Percentiles rank a stretch among this genome's conserved stretches.
Evolutionary conservation across 2,329 filamentous ascomycete genomes (phyloP).

Genomic region (Fusarium sublunatum): DNA sequence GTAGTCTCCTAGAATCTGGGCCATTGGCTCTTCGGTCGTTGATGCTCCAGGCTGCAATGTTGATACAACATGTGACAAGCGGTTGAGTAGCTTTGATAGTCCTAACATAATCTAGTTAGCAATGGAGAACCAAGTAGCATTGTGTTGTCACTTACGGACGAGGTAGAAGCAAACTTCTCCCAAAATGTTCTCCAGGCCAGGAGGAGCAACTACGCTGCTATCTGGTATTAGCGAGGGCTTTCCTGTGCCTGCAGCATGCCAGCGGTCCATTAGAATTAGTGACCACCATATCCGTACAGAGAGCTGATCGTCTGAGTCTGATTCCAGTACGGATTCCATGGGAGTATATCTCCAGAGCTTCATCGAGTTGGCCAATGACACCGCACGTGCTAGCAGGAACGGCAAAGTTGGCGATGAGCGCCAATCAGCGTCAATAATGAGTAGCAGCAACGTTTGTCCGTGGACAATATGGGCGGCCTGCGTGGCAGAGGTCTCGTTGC

Average conservation of each 20-base stretch:
- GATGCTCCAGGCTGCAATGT: conserved; percentile 51
- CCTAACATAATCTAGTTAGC: conserved; percentile 52
- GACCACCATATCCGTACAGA: conserved; percentile 77
- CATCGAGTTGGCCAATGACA: conserved; percentile 73
- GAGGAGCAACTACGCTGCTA: conserved; percentile 68
- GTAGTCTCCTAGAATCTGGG: conserved; percentile 52
- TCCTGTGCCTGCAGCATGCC: conserved; percentile 76
- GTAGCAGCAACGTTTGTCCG: conserved; percentile 73
- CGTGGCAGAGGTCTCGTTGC: conserved; percentile 53
- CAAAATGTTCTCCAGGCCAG: conserved; percentile 68
- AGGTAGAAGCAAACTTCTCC: conserved; percentile 74
- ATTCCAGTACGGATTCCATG: conserved; percentile 62
- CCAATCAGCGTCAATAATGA: conserved; percentile 73
- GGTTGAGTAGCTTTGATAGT: conserved; percentile 66
- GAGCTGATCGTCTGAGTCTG: conserved; percentile 71
- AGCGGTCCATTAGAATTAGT: conserved; percentile 76
- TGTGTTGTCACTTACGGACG: conserved; percentile 64
- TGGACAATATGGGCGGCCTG: conserved; percentile 65
- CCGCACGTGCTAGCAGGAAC: conserved; percentile 71
- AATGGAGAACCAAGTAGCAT: not conserved
- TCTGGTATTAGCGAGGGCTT: conserved; percentile 72
- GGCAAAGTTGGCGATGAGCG: conserved; percentile 59
- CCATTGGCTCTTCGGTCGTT: conserved; percentile 50
- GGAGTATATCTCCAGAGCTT: conserved; percentile 61
- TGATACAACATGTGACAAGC: conserved; percentile 54